Evolutionary conservation across 2,329 filamentous ascomycete species (phyloP), one percentile per base, ranked within the genome.

Genomic region (Fusarium buxicola): DNA sequence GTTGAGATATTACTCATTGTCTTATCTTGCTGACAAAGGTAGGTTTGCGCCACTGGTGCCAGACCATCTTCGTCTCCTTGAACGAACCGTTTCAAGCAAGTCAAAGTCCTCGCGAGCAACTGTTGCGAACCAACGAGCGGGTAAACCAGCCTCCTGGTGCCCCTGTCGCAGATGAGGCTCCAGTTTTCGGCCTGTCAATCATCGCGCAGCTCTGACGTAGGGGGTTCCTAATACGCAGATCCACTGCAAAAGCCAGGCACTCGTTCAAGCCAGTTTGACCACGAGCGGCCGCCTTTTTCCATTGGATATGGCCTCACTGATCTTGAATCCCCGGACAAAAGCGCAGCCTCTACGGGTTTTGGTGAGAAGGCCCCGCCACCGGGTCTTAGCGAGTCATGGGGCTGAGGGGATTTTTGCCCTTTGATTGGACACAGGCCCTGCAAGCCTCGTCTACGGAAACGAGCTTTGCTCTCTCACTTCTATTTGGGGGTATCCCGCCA

Each of bases 401-500:
- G 61, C 63, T 56, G 52, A 47, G 47, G 55, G 66, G 52, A 65
- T 39, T 32, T 46, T 31, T 59, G 56, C 21, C 54, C 24, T 55
- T 55, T 70, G 66, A 70, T 70, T 70, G 68, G 68, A 39, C 43
- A 31, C 40, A 46, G 50, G 32, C 41, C 47, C 68, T 70, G 68
- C 68, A 69, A 45, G 48, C 40, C 59, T 70, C 68, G 68, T 70
- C 60, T 70, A 70, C 56, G 55, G 65, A 66, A 70, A 70, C 65
- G 66, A 70, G 69, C 65, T 69, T 70, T 70, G 48, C 63, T 70
- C 60, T 65, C 64, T 61, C 58, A 57, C 60, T 68, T 66, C 61
- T 70, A 69, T 70, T 70, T 69, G 66, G 68, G 67, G 68, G 55
- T 51, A 69, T 70, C 55, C 59, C 61, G 63, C 68, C 66, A 63